These are phyloP conservation scores for Penicillium freii DNA, from an alignment of 2,329 filamentous ascomycete species.

Conservation along the genomic window DNA sequence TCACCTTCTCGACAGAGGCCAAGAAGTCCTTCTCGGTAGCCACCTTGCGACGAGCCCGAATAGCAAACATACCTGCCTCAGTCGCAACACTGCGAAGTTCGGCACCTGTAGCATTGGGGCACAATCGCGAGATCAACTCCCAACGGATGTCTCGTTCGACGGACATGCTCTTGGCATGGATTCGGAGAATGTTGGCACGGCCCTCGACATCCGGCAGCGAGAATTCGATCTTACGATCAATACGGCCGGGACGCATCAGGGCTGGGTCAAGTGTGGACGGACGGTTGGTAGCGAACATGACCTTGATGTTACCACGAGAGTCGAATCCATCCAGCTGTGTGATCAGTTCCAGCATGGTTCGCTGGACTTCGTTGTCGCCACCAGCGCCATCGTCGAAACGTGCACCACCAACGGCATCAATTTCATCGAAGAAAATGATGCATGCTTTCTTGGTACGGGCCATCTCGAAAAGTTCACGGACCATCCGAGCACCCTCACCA, in stretches of 20 bases:
- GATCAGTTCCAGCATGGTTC: conserved; percentile 97
- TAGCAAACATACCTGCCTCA: conserved; percentile 98
- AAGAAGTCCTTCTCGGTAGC: conserved; percentile 99
- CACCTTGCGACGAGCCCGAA: conserved; percentile 90
- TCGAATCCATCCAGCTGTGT: conserved; percentile 97
- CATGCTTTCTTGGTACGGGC: conserved; percentile 98
- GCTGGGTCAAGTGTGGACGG: conserved; percentile 95
- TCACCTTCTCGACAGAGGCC: conserved; percentile 97
- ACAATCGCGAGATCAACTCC: conserved; percentile 96
- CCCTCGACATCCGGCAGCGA: conserved; percentile 95
- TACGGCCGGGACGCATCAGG: conserved; percentile 93
- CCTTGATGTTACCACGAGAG: conserved; percentile 95
- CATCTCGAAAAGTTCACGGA: conserved; percentile 98
- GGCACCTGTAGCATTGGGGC: conserved; percentile 94
- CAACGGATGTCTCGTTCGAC: conserved; percentile 98
- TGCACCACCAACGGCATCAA: conserved; percentile 91
- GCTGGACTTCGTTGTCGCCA: conserved; percentile 95
- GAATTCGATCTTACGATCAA: conserved; percentile 99
- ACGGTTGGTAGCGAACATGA: conserved; percentile 98
- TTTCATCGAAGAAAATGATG: conserved; percentile 99
- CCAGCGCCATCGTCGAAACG: conserved; percentile 96
- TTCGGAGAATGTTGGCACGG: conserved; percentile 93
- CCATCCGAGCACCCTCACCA: conserved; percentile 96
- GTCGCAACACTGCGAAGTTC: conserved; percentile 96
- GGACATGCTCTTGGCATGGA: conserved; percentile 99